phyloP scores from a whole-genome alignment of 768 basidiomycete genomes.

The Gyrodon lividus region DNA sequence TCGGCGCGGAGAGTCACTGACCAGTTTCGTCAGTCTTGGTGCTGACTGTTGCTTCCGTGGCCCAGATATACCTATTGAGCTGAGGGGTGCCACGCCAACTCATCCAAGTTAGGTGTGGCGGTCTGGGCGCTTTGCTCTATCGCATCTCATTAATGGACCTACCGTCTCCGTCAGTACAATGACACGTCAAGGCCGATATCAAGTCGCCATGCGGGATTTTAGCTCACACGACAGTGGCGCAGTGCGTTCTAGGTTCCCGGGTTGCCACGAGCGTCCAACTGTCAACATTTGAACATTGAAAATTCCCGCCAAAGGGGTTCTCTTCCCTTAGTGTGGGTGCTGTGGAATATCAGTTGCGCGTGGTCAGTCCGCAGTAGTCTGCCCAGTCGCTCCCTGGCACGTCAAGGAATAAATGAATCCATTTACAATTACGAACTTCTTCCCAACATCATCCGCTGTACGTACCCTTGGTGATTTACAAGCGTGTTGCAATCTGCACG shows the following conservation, averaged over 20 bases:
- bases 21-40: background rate
- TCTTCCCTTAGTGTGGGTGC: too few species aligned
- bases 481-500: background rate
- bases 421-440: background rate
- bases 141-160: too few species aligned
- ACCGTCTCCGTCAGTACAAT: too few species aligned
- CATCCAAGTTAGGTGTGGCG: too few species aligned
- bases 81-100: too few species aligned
- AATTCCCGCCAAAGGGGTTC: too few species aligned
- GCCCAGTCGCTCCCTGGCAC: background rate
- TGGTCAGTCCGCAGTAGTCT: background rate
- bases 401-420: background rate
- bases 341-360: background rate
- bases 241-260: background rate
- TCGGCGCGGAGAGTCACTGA: too few species aligned
- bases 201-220: background rate
- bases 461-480: background rate
- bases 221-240: background rate
- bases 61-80: too few species aligned
- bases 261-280: background rate
- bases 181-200: background rate
- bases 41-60: background rate
- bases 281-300: too few species aligned
- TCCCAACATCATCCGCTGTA: background rate
- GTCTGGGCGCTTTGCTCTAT: too few species aligned